Percentiles rank a stretch among this genome's conserved stretches.
phyloP scores from a whole-genome alignment of 139 green algal genomes.

The Coelastrella sp. region DNA sequence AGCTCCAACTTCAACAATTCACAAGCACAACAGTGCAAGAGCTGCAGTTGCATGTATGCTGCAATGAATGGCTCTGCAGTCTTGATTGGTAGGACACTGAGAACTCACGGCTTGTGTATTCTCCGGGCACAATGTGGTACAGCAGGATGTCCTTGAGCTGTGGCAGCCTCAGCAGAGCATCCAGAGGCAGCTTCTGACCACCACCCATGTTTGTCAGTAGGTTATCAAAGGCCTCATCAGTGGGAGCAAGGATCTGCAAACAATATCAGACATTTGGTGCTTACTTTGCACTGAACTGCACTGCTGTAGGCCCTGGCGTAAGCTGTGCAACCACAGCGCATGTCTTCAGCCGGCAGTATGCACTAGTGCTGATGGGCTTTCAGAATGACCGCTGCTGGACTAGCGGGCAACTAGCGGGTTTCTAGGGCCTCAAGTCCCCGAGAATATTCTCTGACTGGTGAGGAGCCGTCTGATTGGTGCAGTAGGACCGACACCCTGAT shows the following conservation, averaged over 20 bases:
- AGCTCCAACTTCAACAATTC: neutral
- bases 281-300: neutral
- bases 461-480: too few species aligned
- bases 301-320: too few species aligned
- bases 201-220: slow-evolving; percentile 64
- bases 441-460: neutral
- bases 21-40: too few species aligned
- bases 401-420: neutral
- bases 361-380: neutral
- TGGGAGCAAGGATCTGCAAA: slow-evolving; percentile 72
- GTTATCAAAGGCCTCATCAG: slow-evolving; percentile 68
- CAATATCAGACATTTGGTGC: neutral
- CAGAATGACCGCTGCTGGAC: neutral
- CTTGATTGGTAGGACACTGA: neutral
- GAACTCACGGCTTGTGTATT: slow-evolving; percentile 62
- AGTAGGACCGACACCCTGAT: too few species aligned
- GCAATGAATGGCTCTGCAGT: too few species aligned
- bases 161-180: slow-evolving; percentile 61
- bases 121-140: slow-evolving; percentile 76
- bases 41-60: too few species aligned
- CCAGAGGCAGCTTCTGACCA: slow-evolving; percentile 60
- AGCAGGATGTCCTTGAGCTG: slow-evolving; percentile 76
- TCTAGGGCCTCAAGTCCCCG: neutral
- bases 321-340: neutral
- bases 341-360: neutral